These are phyloP conservation scores for Cystobasidium pallidum DNA, from an alignment of 1,284 basidiomycete genomes.

Conservation along the genomic window DNA sequence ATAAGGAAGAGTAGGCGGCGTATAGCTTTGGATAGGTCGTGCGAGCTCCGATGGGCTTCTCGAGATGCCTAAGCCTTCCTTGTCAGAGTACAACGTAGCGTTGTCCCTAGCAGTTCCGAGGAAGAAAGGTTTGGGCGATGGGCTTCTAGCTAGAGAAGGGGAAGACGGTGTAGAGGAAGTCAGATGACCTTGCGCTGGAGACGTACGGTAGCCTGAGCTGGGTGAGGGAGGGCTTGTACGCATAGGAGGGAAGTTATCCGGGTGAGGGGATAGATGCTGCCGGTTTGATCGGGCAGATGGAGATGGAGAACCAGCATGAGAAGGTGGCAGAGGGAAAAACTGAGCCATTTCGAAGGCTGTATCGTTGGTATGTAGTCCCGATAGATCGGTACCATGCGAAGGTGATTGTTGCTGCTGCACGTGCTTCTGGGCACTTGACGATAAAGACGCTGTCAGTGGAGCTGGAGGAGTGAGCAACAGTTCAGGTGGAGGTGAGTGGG, in stretches of 20 bases:
- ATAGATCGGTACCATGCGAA: not conserved
- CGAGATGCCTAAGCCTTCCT: not conserved
- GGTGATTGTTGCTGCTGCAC: constrained; percentile 9
- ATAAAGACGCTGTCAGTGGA: not conserved
- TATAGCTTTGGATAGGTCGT: not conserved
- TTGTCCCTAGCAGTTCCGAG: not conserved
- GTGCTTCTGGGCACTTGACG: not conserved
- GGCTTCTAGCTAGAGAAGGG: not conserved
- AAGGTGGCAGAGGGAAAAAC: constrained; percentile 11
- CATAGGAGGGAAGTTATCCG: not conserved
- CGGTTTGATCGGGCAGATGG: constrained; percentile 5
- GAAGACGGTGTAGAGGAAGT: not conserved
- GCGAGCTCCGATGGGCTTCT: not conserved
- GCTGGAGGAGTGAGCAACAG: not conserved
- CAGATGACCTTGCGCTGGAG: not conserved
- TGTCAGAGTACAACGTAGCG: not conserved
- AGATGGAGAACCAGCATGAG: constrained; percentile 1
- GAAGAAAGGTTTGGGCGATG: not conserved
- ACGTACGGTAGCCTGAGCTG: not conserved
- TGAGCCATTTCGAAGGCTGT: not conserved
- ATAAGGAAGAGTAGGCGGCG: not conserved
- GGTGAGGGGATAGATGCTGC: not conserved
- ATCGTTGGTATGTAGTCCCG: not conserved
- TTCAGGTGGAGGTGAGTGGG: not conserved
- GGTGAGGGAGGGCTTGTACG: not conserved